Evolutionary conservation across 1,139 yeast species (phyloP), one percentile per base, ranked within the genome.

Genomic region (Suhomyces choctaworum): DNA sequence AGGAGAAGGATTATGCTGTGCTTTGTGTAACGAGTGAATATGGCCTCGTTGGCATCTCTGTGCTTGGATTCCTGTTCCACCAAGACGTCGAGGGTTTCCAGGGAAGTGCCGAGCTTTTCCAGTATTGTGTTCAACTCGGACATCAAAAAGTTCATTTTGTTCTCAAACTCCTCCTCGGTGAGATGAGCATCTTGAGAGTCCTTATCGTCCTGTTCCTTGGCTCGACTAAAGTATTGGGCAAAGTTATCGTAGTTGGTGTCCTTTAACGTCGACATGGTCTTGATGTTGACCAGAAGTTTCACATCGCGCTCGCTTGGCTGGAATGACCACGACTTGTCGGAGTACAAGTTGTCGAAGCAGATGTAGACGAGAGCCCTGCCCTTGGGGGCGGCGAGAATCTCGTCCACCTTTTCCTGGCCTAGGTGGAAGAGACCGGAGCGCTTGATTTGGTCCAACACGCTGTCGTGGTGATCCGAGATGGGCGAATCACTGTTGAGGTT

Each of bases 261-360:
- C 36, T 56, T 53, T 45, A 68, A 52, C 7, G 64, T 47, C 8
- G 58, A 52, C 42, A 60, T 56, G 42, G 63, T 63, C 41, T 67
- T 59, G 36, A 70, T 59, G 32, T 62, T 61, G 11, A 70, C 71
- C 10, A 39, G 47, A 24, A 70, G 34, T 39, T 63, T 63, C 13
- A 70, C 52, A 30, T 70, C 73, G 27, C 56, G 53, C 3, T 48
- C 28, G 22, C 44, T 40, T 5, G 73, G 69, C 14, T 52, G 48
- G 46, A 67, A 70, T 15, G 72, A 60, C 75, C 75, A 70, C 10
- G 71, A 64, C 44, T 62, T 62, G 46, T 70, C 76, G 32, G 50
- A 50, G 48, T 62, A 70, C 22, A 69, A 39, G 44, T 70, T 70
- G 48, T 70, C 74, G 47, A 70, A 69, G 46, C 76, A 70, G 17